phyloP scores from a whole-genome alignment of 306 rosid species.

The Prinsepia uniflora region DNA sequence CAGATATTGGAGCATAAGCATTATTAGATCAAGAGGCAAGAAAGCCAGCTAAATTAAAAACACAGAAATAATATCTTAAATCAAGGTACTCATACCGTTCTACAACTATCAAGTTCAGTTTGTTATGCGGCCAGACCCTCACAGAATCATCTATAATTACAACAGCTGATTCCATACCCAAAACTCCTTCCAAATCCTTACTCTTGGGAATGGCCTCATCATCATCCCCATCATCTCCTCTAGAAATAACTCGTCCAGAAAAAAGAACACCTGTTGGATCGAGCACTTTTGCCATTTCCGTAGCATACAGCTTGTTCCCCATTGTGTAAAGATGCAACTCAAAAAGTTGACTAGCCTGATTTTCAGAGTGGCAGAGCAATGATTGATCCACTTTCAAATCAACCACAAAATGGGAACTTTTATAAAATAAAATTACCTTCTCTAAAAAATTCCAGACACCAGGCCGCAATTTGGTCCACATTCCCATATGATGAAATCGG shows the following conservation, averaged over 20 bases:
- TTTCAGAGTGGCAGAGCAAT: slow-evolving; percentile 25
- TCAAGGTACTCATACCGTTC: slow-evolving; percentile 60
- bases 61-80: slow-evolving; percentile 3
- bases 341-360: slow-evolving; percentile 87
- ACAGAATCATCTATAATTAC: slow-evolving; percentile 96
- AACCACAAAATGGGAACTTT: slow-evolving; percentile 15
- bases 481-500: slow-evolving; percentile 96
- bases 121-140: slow-evolving; percentile 99
- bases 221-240: slow-evolving; percentile 77
- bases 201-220: slow-evolving; percentile 88
- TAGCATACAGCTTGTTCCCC: slow-evolving; percentile 98
- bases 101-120: slow-evolving; percentile 91
- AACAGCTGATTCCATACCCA: slow-evolving; percentile 97
- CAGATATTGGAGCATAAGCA: slow-evolving; percentile 21
- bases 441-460: slow-evolving; percentile 98
- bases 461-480: slow-evolving; percentile 99
- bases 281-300: slow-evolving; percentile 99
- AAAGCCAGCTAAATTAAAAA: slow-evolving; percentile 21
- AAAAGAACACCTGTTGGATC: slow-evolving; percentile 86
- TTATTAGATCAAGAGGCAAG: slow-evolving; percentile 9
- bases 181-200: slow-evolving; percentile 97
- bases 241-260: slow-evolving; percentile 92
- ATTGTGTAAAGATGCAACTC: slow-evolving; percentile 98
- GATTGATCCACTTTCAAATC: slow-evolving; percentile 19
- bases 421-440: slow-evolving; percentile 50